These are phyloP conservation scores for Wickerhamomyces mucosus DNA, from an alignment of 805 yeast species.

Conservation along the genomic window DNA sequence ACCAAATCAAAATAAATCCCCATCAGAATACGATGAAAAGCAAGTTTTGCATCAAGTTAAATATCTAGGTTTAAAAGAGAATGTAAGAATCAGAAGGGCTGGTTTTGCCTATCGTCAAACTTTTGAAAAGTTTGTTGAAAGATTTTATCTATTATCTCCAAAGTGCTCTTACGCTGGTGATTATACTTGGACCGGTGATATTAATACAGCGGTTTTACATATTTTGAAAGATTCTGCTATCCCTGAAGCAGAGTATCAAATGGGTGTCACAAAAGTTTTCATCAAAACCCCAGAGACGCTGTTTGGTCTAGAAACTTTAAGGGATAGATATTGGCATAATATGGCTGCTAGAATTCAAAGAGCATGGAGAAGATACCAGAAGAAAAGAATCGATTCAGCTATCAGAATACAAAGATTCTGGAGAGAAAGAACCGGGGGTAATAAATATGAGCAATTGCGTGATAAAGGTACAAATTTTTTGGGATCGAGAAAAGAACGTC, in stretches of 20 bases:
- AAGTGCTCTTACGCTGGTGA: constrained; percentile 90
- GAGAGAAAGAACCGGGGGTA: constrained; percentile 73
- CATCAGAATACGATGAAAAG: constrained; percentile 77
- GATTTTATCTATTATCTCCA: constrained; percentile 81
- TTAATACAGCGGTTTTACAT: constrained; percentile 42
- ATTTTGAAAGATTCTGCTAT: constrained; percentile 55
- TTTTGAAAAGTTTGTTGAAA: constrained; percentile 90
- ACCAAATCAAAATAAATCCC: constrained; percentile 89
- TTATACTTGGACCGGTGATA: constrained; percentile 54
- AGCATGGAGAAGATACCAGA: constrained; percentile 84
- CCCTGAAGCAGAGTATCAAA: constrained; percentile 74
- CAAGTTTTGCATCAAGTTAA: constrained; percentile 95
- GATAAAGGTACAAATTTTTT: constrained; percentile 72
- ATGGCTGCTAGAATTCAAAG: constrained; percentile 98
- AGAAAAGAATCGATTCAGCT: constrained; percentile 81
- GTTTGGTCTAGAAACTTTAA: constrained; percentile 90
- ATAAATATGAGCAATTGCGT: constrained; percentile 73
- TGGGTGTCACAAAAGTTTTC: constrained; percentile 88
- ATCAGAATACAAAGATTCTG: constrained; percentile 71
- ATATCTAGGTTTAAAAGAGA: constrained; percentile 91
- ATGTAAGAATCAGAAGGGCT: constrained; percentile 95
- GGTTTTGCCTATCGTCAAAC: constrained; percentile 98
- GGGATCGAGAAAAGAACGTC: constrained; percentile 75
- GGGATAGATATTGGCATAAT: constrained; percentile 95
- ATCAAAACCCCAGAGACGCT: constrained; percentile 95